Evolutionary conservation across 352 stramenopile species (phyloP).

Genomic region (Phytophthora parvispora): DNA sequence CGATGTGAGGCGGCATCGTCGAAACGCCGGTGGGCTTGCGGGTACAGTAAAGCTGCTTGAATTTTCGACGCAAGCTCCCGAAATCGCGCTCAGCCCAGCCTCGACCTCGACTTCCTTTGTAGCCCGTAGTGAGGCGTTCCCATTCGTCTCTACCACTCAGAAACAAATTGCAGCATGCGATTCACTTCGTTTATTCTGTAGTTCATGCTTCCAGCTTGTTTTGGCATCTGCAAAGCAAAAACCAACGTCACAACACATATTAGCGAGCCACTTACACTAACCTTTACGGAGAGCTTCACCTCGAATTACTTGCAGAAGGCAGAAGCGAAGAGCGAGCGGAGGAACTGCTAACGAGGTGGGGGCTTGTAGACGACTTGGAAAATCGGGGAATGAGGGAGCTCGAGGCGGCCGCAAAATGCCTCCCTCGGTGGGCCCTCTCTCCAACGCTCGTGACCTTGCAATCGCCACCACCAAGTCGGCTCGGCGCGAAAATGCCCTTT

Average conservation of each 20-base stretch:
- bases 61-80: neutral
- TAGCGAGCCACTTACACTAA: neutral
- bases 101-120: neutral
- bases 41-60: neutral
- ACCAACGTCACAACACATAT: neutral
- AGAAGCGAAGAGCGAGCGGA: neutral
- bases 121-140: no score
- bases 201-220: neutral
- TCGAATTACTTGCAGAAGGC: neutral
- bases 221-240: neutral
- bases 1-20: neutral
- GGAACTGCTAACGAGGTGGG: neutral
- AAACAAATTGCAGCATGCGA: neutral
- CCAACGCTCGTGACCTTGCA: neutral
- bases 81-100: neutral
- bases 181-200: neutral
- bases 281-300: neutral
- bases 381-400: neutral
- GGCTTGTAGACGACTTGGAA: neutral
- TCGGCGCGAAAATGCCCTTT: neutral
- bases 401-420: neutral
- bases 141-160: neutral
- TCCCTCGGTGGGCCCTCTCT: neutral
- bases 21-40: neutral
- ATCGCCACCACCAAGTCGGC: neutral